These are phyloP conservation scores for Trametes versicolor DNA, from an alignment of 1,284 basidiomycete genomes.

Conservation along the genomic window DNA sequence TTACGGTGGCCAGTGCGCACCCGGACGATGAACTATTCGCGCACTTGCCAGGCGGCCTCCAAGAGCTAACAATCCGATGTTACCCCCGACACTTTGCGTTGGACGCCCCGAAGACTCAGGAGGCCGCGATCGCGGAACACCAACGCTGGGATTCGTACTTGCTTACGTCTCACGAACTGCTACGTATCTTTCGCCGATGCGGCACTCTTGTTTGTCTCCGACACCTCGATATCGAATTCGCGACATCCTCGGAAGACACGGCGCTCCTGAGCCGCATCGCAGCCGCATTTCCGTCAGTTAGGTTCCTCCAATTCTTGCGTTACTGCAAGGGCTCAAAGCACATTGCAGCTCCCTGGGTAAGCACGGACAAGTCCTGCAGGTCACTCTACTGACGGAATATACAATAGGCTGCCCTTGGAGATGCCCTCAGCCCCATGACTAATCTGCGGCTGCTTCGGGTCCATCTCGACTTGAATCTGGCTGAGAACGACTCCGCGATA, in stretches of 20 bases:
- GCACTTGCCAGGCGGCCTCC: neutral
- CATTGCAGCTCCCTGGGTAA: neutral
- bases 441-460: neutral
- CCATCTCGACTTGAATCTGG: neutral
- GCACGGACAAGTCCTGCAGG: neutral
- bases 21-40: conserved; percentile 12
- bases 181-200: neutral
- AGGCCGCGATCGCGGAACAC: too few species aligned
- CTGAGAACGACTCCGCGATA: neutral
- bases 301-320: neutral
- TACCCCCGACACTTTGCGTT: conserved; percentile 12
- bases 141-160: neutral
- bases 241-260: neutral
- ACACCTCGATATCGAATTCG: conserved; percentile 4
- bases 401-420: neutral
- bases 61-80: neutral
- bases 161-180: neutral
- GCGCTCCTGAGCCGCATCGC: neutral
- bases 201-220: neutral
- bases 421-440: neutral
- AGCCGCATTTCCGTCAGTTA: neutral
- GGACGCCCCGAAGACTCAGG: neutral
- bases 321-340: neutral
- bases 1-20: neutral
- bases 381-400: neutral